These are phyloP conservation scores for Rhizoclosmatium sp. DNA, from an alignment of 192 early-diverging fungal genomes.

Conservation along the genomic window DNA sequence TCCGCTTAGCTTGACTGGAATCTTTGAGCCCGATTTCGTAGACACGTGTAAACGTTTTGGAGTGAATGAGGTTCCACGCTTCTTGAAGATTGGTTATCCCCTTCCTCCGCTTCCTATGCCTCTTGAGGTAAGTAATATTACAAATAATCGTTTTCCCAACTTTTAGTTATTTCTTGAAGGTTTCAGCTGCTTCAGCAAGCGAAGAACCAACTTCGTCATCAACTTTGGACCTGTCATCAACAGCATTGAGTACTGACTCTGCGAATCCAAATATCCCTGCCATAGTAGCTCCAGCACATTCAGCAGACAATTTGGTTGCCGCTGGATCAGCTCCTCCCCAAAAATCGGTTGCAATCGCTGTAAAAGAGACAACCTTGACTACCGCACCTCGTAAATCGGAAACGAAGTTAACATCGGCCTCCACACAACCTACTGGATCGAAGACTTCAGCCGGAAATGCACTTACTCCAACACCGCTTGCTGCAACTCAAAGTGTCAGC, in stretches of 20 bases:
- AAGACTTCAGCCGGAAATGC: too few relatives aligned
- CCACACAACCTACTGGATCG: too few relatives aligned
- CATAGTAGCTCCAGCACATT: too few relatives aligned
- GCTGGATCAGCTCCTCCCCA: too few relatives aligned
- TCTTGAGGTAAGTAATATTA: not conserved
- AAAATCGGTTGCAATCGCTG: too few relatives aligned
- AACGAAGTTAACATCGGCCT: too few relatives aligned
- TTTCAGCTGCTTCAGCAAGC: not conserved
- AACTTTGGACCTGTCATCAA: not conserved
- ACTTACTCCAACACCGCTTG: too few relatives aligned
- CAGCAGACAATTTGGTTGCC: too few relatives aligned
- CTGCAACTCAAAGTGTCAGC: too few relatives aligned
- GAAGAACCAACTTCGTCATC: not conserved
- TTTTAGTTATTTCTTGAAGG: not conserved
- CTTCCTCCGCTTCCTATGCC: constrained; percentile 57
- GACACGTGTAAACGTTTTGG: constrained; percentile 43
- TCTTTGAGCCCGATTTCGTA: constrained; percentile 52
- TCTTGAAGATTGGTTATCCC: constrained; percentile 46
- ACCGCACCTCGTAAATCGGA: too few relatives aligned
- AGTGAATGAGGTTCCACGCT: constrained; percentile 33
- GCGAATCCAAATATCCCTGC: not conserved
- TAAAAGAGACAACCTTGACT: too few relatives aligned
- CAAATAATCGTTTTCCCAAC: not conserved
- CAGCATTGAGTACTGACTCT: not conserved
- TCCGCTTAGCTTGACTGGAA: constrained; percentile 44